phyloP scores from a whole-genome alignment of 2,329 filamentous ascomycete genomes.

The Grosmannia penicillata region DNA sequence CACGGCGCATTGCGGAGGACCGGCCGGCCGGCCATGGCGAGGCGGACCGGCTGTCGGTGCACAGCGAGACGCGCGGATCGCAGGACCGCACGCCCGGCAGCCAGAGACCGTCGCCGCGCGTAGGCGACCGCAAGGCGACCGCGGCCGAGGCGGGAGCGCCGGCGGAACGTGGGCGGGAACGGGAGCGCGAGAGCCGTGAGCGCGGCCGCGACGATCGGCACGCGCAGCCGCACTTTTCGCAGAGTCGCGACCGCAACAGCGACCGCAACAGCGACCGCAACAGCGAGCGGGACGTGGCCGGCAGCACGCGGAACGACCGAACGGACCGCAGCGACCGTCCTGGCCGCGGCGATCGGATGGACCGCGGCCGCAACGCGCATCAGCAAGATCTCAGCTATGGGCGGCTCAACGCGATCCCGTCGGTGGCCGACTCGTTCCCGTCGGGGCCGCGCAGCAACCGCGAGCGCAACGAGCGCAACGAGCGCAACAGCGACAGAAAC shows the following conservation, averaged over 20 bases:
- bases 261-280: conserved; percentile 7
- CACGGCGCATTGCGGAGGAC: conserved; percentile 29
- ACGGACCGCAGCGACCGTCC: conserved; percentile 2
- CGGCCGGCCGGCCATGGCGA: conserved; percentile 22
- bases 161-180: conserved; percentile 11
- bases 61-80: background rate
- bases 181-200: conserved; percentile 21
- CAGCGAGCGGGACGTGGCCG: background rate
- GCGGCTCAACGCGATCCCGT: conserved; percentile 38
- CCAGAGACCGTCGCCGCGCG: conserved; percentile 34
- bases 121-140: too few species aligned
- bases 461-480: conserved; percentile 14
- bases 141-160: background rate
- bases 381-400: conserved; percentile 49
- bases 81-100: background rate
- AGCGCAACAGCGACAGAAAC: background rate
- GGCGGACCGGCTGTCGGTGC: background rate
- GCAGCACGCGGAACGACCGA: conserved; percentile 19
- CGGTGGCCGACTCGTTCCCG: conserved; percentile 27
- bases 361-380: conserved; percentile 11
- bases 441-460: conserved; percentile 38
- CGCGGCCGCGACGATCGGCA: conserved; percentile 30
- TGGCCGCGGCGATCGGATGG: background rate
- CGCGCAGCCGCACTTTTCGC: background rate
- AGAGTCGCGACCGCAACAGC: background rate